Evolutionary conservation across 2,329 filamentous ascomycete genomes (phyloP), one percentile per base, ranked within the genome.

Genomic region (Scedosporium boydii): DNA sequence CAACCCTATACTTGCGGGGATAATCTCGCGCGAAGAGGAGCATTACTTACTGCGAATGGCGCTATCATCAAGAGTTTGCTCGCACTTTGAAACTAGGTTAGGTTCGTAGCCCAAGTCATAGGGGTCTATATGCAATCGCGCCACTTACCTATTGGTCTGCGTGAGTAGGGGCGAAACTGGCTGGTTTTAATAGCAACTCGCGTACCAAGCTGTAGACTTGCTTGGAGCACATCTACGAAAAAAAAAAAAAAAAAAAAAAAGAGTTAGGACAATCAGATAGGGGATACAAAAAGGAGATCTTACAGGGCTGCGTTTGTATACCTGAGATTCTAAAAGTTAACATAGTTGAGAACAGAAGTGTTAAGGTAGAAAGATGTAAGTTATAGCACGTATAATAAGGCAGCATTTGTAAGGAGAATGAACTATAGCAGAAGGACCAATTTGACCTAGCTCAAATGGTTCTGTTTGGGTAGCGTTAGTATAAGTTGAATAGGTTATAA

Each of bases 361-460:
- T 29, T 29, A 6, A 29, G 27, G 27, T n/a, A n/a, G n/a, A n/a
- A n/a, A n/a, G n/a, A n/a, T n/a, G n/a, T n/a, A 29, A 29, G 6
- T 29, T 6, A 6, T 29, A 6, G 6, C 6, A 4, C 6, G 27
- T 4, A 29, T 29, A 6, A 29, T 29, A 6, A 1, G 27, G 27
- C 12, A 14, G 18, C 6, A 14, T n/a, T 14, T n/a, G n/a, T n/a
- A n/a, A n/a, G n/a, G n/a, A n/a, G n/a, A n/a, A 63, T 62, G 27
- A 2, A 65, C 70, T 72, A 84, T 82, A 63, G 86, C 86, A 58
- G 79, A 83, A 55, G 80, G 84, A 29, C 88, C 89, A 67, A 93
- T 91, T 76, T 96, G 91, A 67, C 86, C 83, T 69, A 85, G 86
- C 76, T 93, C 89, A 68, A 91, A 90, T 0, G 90, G 90, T 78